These are phyloP conservation scores for Elaeagnus macrophylla DNA, from an alignment of 306 rosid species.

Conservation along the genomic window DNA sequence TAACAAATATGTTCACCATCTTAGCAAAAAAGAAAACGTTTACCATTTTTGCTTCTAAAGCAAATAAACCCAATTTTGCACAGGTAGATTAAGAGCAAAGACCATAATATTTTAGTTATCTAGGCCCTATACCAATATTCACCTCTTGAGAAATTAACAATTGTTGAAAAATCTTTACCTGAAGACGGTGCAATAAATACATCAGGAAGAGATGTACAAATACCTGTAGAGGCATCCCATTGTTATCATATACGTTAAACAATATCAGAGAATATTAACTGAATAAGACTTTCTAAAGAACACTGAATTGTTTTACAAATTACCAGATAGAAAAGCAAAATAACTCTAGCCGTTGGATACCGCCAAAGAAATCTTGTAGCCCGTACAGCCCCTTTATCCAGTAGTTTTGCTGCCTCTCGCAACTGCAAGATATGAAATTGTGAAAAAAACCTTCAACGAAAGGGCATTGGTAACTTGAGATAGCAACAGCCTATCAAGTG, in stretches of 20 bases:
- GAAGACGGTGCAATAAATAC: conserved; percentile 90
- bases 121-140: neutral
- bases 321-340: conserved; percentile 78
- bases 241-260: conserved; percentile 22
- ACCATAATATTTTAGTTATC: neutral
- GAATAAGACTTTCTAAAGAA: conserved; percentile 3
- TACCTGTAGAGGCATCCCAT: conserved; percentile 48
- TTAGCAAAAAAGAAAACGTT: too few relatives aligned
- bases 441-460: conserved; percentile 2
- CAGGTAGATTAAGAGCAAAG: too few relatives aligned
- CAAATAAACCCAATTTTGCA: too few relatives aligned
- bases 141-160: neutral
- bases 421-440: conserved; percentile 44
- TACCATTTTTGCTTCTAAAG: too few relatives aligned
- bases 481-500: conserved; percentile 5
- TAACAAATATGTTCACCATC: too few relatives aligned
- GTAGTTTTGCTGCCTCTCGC: conserved; percentile 81
- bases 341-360: conserved; percentile 82
- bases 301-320: conserved; percentile 9
- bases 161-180: conserved; percentile 39
- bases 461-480: neutral
- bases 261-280: conserved; percentile 7
- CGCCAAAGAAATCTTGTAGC: conserved; percentile 98
- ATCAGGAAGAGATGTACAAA: conserved; percentile 96
- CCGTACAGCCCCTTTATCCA: conserved; percentile 92